These are phyloP conservation scores for Teunomyces cretensis DNA, from an alignment of 805 yeast genomes.

Conservation along the genomic window DNA sequence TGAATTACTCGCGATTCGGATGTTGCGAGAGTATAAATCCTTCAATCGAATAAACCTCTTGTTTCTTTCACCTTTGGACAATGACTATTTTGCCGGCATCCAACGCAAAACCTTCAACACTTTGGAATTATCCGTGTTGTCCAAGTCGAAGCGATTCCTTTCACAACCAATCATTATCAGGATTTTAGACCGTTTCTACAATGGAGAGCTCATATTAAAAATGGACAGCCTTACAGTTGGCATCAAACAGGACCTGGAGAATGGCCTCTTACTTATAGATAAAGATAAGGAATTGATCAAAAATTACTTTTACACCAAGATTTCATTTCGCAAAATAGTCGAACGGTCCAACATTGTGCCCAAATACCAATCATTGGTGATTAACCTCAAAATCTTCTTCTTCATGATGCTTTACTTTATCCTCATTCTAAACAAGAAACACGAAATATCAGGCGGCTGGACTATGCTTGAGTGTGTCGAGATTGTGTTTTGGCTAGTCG, in stretches of 20 bases:
- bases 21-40: conserved; percentile 46
- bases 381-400: conserved; percentile 33
- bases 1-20: conserved; percentile 51
- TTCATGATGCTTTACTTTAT: conserved; percentile 30
- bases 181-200: conserved; percentile 49
- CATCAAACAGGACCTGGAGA: conserved; percentile 16
- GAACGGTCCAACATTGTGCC: conserved; percentile 37
- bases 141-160: conserved; percentile 52
- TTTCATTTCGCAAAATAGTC: conserved; percentile 30
- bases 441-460: conserved; percentile 2
- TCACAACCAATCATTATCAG: conserved; percentile 52
- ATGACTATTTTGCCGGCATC: conserved; percentile 22
- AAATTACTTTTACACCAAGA: conserved; percentile 31
- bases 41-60: conserved; percentile 45
- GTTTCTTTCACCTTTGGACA: conserved; percentile 46
- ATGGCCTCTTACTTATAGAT: not conserved
- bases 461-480: conserved; percentile 24
- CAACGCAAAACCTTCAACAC: conserved; percentile 36
- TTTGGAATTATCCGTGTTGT: conserved; percentile 50
- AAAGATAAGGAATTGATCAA: conserved; percentile 12
- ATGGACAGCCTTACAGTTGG: conserved; percentile 17
- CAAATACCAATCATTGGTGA: conserved; percentile 41
- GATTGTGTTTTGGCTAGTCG: conserved; percentile 42
- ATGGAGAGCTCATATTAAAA: conserved; percentile 47
- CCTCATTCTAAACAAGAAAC: conserved; percentile 26